Evolutionary conservation across 2,329 filamentous ascomycete species (phyloP).

Genomic region (Sarocladium kiliense): DNA sequence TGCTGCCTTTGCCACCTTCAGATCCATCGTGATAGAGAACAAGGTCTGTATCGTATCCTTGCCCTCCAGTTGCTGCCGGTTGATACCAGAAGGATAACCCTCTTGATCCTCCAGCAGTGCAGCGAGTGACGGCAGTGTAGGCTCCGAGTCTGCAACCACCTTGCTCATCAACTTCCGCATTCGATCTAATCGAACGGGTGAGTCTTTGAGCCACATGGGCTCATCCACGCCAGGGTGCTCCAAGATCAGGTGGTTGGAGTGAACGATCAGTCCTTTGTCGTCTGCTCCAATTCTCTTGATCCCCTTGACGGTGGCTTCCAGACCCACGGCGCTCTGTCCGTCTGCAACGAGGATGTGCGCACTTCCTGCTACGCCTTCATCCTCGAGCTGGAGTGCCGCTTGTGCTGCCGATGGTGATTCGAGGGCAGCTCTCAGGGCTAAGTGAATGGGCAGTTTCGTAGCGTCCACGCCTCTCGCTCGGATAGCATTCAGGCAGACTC

Average conservation of each 20-base stretch:
- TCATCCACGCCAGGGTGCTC: conserved; percentile 23
- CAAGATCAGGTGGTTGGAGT: conserved; percentile 17
- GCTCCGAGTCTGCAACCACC: neutral
- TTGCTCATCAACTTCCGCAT: conserved; percentile 19
- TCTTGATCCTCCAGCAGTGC: conserved; percentile 23
- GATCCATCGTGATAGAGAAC: conserved; percentile 17
- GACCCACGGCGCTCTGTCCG: conserved; percentile 1
- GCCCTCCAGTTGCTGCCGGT: conserved; percentile 18
- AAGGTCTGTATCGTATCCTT: conserved; percentile 20
- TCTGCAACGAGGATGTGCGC: conserved; percentile 12
- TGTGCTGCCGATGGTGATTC: conserved; percentile 36
- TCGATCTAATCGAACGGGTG: conserved; percentile 18
- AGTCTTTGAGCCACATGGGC: conserved; percentile 24
- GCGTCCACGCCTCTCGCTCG: conserved; percentile 48
- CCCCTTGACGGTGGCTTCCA: conserved; percentile 11
- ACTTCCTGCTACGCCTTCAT: conserved; percentile 11
- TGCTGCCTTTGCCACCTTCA: conserved; percentile 12
- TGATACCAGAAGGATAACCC: conserved; percentile 23
- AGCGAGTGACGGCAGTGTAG: neutral
- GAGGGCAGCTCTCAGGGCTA: conserved; percentile 51
- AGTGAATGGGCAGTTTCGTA: conserved; percentile 51
- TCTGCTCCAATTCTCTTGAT: conserved; percentile 8
- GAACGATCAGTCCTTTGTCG: conserved; percentile 9
- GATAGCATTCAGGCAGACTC: conserved; percentile 58
- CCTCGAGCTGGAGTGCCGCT: conserved; percentile 5